Base-by-base conservation (phyloP, 495 filamentous ascomycete genomes). In the Pseudomonodictys pantanalensis region DNA sequence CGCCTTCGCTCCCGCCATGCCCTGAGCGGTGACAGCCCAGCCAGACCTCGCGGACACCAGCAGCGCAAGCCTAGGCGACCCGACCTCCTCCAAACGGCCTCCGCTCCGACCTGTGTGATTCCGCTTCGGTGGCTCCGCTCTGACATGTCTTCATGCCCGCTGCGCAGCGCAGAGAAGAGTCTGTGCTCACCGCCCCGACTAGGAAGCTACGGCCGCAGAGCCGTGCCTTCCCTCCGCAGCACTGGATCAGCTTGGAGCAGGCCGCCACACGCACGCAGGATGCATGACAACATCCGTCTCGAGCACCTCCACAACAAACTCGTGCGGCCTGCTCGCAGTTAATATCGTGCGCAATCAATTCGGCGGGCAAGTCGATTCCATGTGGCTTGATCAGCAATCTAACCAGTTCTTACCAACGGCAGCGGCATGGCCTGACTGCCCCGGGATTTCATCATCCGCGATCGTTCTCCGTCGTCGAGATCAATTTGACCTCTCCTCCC, bases 331-430 rank as follows among this genome's bases (percentile, higher is more conserved):
- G 15, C 18, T 54, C 41, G 51, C 49, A 52, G 26, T 35, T 53
- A 64, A 68, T 68, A 44, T 60, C 51, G 45, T 33, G 25, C 45
- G 35, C 54, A 57, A 60, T 56, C 59, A 56, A 62, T 66, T 42
- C 52, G 25, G 46, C 30, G 48, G 49, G 26, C 20, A 15, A 32
- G 32, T 49, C 59, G 59, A 49, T 59, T 32, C n/a, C 43, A 46
- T 50, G 32, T 55, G 53, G 38, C 52, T 62, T 49, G 58, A 55
- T 52, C 60, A 28, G 46, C 56, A 64, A 68, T 64, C 51, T 64
- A 63, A n/a, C n/a, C n/a, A n/a, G n/a, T n/a, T n/a, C n/a, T n/a
- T n/a, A n/a, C n/a, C n/a, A n/a, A n/a, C n/a, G n/a, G n/a, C n/a
- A n/a, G 60, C 65, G 56, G 50, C 23, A 56, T 60, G 51, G 53